Evolutionary conservation across 208 protist species (phyloP), one percentile per base, ranked within the genome.

Genomic region (Strigomonas galati): DNA sequence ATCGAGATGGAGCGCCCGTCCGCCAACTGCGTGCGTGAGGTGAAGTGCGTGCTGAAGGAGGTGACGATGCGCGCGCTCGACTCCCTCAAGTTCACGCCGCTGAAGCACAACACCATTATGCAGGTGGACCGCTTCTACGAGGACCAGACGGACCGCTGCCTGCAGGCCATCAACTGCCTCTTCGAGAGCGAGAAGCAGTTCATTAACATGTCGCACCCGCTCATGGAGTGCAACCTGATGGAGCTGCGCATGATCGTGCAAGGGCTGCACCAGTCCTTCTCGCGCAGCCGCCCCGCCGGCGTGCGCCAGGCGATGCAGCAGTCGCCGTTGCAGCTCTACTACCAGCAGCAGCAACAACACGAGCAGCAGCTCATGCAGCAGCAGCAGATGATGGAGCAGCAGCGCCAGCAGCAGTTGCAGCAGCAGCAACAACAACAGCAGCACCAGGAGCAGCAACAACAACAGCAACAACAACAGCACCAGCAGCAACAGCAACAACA

Each of bases 241-340:
- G 55, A 61, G 55, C 32, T 61, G 55, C 55, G 55, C 4, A 27
- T 61, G 27, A 61, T 61, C 44, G 55, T 61, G 55, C 55, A 61
- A 15, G 55, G 55, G n/a, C 26, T 61, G 28, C 26, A 35, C n/a
- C 55, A 61, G 55, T 61, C 55, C 55, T 61, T 61, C 32, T 24
- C 27, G 27, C 27, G 32, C n/a, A 44, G 55, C 30, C 26, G 55
- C 26, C 55, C 55, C 9, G 55, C 55, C 27, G 55, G 30, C 17
- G n/a, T 35, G n/a, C 55, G 55, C 12, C 55, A 61, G 55, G 55
- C 55, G 32, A 27, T 61, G 30, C 55, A 61, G 32, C 55, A 61
- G 55, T 61, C 55, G 10, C 55, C 55, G 7, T 15, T 61, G 27
- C 55, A 61, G 55, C 9, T 43, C 9, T 61, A 61, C 55, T 61